Base-by-base conservation (phyloP, 106 monocot genomes). In the Xerophyta viscosa region DNA sequence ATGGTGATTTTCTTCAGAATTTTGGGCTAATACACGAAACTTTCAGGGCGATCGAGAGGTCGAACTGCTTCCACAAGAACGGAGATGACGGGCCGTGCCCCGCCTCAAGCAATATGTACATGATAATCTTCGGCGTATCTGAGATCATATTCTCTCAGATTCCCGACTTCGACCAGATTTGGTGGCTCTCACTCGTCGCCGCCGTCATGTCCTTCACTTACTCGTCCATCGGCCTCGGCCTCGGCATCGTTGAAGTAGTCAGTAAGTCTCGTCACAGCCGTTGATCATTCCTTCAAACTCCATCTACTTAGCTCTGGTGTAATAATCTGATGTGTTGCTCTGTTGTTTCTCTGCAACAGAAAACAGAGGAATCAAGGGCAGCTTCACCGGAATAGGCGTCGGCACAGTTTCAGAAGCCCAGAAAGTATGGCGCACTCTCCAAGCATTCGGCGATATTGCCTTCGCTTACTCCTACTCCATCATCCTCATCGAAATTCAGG, bases 381-480 rank as follows among this genome's bases (percentile, higher is more conserved):
- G 77, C 30, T 61, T 77, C 48, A 82, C 82, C 24, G 82, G 82
- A 42, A 58, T 83, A 28, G 70, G 47, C 47, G 48, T 83, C 24
- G 87, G 83, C 26, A 15, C 50, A 7, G 77, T 83, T 20, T 74
- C 77, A 1, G 28, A 65, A 15, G 69, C 56, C 18, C 58, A 87
- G 47, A 87, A 92, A 68, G 57, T 92, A 8, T 92, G 86, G 87
- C 66, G 71, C 7, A 83, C 74, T 46, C 71, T 92, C 37, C 92
- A 92, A 48, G 87, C 92, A 0, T 66, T 92, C 24, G 92, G 92
- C 0, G 74, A 92, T 70, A 87, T 92, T 9, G 92, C 92, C 48
- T 92, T 92, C 46, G 92, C 92, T 18, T 92, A 92, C 70, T 92
- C 92, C 41, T 92, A 74, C 74, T 87, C 92, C 24, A 73, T 87